A percentile compares a stretch with the other conserved stretches of the same genome.
These are phyloP conservation scores for Neonothopanus nambi DNA, from an alignment of 1,284 basidiomycete species.

Conservation along the genomic window DNA sequence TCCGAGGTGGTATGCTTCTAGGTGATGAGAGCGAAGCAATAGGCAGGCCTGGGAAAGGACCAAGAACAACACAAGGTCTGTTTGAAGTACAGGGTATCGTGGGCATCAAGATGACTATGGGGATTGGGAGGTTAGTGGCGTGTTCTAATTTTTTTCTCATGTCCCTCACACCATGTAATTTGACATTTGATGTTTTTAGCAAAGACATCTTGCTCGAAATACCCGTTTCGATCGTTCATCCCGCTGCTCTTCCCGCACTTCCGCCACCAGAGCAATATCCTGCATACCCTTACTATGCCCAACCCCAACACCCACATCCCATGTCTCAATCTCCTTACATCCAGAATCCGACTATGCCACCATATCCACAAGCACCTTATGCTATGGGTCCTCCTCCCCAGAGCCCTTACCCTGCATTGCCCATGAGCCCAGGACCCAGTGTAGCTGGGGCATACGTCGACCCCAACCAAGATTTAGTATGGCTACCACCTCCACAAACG, in stretches of 20 bases:
- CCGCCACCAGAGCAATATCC: conserved; percentile 22
- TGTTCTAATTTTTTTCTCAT: conserved; percentile 7
- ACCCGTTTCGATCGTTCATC: conserved; percentile 66
- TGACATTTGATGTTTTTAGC: conserved; percentile 34
- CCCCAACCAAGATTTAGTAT: conserved; percentile 11
- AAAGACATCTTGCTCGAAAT: conserved; percentile 68
- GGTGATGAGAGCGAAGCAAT: conserved; percentile 36
- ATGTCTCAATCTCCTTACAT: conserved; percentile 10
- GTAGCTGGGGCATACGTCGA: conserved; percentile 7
- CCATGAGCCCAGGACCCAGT: conserved; percentile 1
- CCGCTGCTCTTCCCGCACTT: conserved; percentile 48
- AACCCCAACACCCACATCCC: conserved; percentile 21
- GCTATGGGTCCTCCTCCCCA: conserved; percentile 10
- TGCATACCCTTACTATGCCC: conserved; percentile 1
- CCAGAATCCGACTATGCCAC: conserved; percentile 8
- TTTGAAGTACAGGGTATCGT: conserved; percentile 66
- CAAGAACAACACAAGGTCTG: conserved; percentile 45
- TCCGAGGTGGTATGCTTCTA: conserved; percentile 54
- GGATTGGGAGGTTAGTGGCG: conserved; percentile 55
- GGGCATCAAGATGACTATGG: conserved; percentile 59
- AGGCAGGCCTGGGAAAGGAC: conserved; percentile 18
- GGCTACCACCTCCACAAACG: conserved; percentile 6
- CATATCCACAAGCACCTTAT: conserved; percentile 13
- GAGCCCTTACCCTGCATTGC: conserved; percentile 1
- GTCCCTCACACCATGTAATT: conserved; percentile 13